Evolutionary conservation across 2,329 filamentous ascomycete genomes (phyloP).

Genomic region (Pestalotiopsis sp.): DNA sequence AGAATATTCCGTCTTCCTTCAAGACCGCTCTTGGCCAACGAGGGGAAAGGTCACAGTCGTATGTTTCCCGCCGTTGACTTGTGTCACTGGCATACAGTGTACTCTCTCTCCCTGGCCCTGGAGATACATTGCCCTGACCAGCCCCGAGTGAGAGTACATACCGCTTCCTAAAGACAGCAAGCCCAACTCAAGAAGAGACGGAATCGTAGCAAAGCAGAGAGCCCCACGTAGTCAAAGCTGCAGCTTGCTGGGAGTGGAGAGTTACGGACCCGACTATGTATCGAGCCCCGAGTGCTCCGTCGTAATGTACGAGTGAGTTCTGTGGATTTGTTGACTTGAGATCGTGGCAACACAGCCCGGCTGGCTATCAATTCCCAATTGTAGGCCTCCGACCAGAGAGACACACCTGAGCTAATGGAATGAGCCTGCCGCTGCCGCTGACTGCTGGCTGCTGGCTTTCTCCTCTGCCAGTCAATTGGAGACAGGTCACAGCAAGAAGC

Average conservation of each 20-base stretch:
- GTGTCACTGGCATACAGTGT: background rate
- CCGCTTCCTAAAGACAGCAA: background rate
- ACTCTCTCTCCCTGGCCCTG: too few relatives aligned
- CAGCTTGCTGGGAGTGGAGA: background rate
- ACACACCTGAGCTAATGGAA: background rate
- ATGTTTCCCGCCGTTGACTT: background rate
- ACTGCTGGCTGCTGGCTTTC: background rate
- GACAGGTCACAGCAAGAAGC: background rate
- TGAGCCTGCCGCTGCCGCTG: background rate
- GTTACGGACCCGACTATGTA: background rate
- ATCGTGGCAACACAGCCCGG: background rate
- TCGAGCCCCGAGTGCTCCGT: background rate
- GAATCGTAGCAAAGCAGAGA: background rate
- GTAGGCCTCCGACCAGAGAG: background rate
- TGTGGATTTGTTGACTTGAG: background rate
- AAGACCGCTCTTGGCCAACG: background rate
- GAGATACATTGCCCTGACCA: too few relatives aligned
- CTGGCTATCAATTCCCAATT: background rate
- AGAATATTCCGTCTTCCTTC: background rate
- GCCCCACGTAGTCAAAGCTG: background rate
- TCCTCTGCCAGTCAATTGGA: background rate
- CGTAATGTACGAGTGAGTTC: background rate
- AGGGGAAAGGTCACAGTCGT: background rate
- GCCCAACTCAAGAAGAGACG: background rate
- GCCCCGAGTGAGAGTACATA: background rate